Conservation (phyloP, 2,329 filamentous ascomycete species). For the Myotisia sp. region DNA sequence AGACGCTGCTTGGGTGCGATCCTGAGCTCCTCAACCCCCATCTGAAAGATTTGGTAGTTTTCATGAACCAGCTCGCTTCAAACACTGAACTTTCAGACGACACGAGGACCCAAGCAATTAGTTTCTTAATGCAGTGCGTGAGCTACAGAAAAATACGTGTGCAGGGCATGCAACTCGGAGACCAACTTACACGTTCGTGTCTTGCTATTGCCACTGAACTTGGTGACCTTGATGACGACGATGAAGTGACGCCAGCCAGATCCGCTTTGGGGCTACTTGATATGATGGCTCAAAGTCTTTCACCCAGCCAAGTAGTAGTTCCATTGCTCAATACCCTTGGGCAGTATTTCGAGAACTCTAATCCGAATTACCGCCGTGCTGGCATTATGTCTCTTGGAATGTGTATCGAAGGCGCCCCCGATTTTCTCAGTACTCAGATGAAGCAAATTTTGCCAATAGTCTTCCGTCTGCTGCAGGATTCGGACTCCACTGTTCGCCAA, state of each 20-base stretch:
- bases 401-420: slow-evolving; percentile 89
- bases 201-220: slow-evolving; percentile 85
- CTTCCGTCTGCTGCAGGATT: slow-evolving; percentile 66
- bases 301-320: slow-evolving; percentile 85
- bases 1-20: slow-evolving; percentile 83
- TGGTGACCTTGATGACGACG: slow-evolving; percentile 54
- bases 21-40: slow-evolving; percentile 68
- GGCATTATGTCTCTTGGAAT: slow-evolving; percentile 85
- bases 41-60: slow-evolving; percentile 77
- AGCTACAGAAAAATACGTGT: slow-evolving; percentile 92
- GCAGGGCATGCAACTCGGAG: slow-evolving; percentile 74
- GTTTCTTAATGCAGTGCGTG: slow-evolving; percentile 85
- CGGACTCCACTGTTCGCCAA: slow-evolving; percentile 70
- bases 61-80: slow-evolving; percentile 78
- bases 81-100: slow-evolving; percentile 71
- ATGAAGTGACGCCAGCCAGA: slow-evolving; percentile 71
- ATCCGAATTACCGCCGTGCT: slow-evolving; percentile 71
- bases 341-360: slow-evolving; percentile 58
- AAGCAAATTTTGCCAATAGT: slow-evolving; percentile 73
- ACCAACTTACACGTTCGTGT: slow-evolving; percentile 73
- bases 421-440: slow-evolving; percentile 92
- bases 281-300: slow-evolving; percentile 72
- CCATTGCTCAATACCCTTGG: slow-evolving; percentile 79
- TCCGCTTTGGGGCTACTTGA: slow-evolving; percentile 79
- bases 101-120: slow-evolving; percentile 73